Base-by-base conservation (phyloP, 23 red algal species). In the Chondrus crispus region DNA sequence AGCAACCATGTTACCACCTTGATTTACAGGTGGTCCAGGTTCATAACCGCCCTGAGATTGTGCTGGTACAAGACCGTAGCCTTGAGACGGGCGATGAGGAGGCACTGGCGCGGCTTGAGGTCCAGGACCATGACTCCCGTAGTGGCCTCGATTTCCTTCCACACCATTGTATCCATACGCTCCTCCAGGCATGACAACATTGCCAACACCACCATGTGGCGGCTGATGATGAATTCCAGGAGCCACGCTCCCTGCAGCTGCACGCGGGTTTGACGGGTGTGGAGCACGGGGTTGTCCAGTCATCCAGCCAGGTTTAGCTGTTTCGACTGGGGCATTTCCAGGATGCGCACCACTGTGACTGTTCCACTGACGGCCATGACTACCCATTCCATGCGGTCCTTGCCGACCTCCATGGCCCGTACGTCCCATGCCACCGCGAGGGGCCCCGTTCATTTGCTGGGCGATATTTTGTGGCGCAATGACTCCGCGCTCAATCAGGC, bases 401-500 rank as follows among this genome's bases (percentile, higher is more conserved):
- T 66, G 8, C 60, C 60, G 26, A 66, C 35, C 35, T 32, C 60
- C 26, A 66, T 32, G 26, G 26, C 60, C 35, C 35, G 60, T 9
- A 6, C 60, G 35, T 66, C 26, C 26, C 35, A 32, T 7, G 60
- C 22, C n/a, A 9, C 22, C 44, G 26, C 38, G 22, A 35, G 37
- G n/a, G 8, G 71, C 9, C 71, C 71, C 44, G 26, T 48, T 77
- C 29, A 20, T 20, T 48, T 20, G 26, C n/a, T 90, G 62, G 8
- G 87, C 87, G 1, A 80, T 55, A 62, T 22, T 32, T 64, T 64
- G 69, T 38, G 90, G 90, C 62, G 53, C 63, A 14, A 86, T 53
- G 24, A 86, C 38, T 49, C 93, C 93, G 46, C 95, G 93, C 62
- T 98, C 96, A 66, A 90, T 89, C 5, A 95, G 62, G 70, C 94